Evolutionary conservation across 352 stramenopile genomes (phyloP), one percentile per base, ranked within the genome.

Genomic region (Phytophthora boehmeriae): DNA sequence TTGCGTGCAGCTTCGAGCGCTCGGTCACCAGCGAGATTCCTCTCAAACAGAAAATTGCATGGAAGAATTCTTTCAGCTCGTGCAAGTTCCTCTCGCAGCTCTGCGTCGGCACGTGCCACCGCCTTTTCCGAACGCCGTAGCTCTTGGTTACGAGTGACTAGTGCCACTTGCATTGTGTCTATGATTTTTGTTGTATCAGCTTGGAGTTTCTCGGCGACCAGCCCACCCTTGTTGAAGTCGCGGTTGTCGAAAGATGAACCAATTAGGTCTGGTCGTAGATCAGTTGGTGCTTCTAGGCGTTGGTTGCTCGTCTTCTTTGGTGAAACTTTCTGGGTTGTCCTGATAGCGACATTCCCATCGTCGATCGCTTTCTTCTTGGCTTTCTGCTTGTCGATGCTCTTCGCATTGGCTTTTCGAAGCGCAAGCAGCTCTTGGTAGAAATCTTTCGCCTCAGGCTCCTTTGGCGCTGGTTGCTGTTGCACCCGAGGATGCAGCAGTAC

Each of bases 31-130:
- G 56, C 76, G 13, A 90, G 59, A 22, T 88, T 80, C 9, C 69
- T 69, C 46, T 87, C 80, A 54, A 90, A 90, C 2, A 90, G 67
- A 36, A 88, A 90, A 25, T 75, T 62, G 8, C 65, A 72, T 11
- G 80, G 74, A 8, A 90, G 36, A 10, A 87, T 48, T 16, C 59
- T 59, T 41, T 87, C 69, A 1, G 75, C 71, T 3, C 64, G 46
- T 9, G 10, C 34, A 2, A 89, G 28, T 20, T 83, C 50, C 38
- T 59, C 30, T 0, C 76, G 56, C 23, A 87, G 41, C 11, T 73
- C 54, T 2, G 57, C 22, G 4, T 59, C 45, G 5, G 61, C 76
- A 65, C 62, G 30, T 64, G 47, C 22, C 46, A 67, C 42, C 60
- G 66, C 44, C 43, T 80, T 51, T n/a, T 64, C 54, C 0, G 63